These are phyloP conservation scores for Phytopythium delawarense DNA, from an alignment of 352 stramenopile species.

Conservation along the genomic window DNA sequence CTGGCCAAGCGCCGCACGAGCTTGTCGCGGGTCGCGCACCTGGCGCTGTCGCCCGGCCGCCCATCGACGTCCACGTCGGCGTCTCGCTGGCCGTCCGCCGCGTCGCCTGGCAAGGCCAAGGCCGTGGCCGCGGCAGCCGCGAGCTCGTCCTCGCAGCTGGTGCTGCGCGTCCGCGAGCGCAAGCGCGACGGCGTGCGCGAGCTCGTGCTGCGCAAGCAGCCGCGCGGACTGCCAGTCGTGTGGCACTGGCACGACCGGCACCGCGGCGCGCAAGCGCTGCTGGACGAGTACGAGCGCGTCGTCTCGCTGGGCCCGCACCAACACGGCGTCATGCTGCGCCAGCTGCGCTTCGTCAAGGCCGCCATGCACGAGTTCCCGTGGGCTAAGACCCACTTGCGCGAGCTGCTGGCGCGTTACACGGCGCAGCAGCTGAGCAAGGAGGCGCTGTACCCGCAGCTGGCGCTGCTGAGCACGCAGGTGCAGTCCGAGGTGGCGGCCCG, in stretches of 20 bases:
- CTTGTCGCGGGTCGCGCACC: conserved; percentile 11
- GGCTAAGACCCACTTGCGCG: conserved; percentile 66
- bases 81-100: conserved; percentile 8
- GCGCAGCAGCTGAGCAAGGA: conserved; percentile 73
- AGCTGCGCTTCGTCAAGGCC: conserved; percentile 78
- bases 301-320: conserved; percentile 67
- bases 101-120: conserved; percentile 5
- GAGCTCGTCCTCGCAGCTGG: conserved; percentile 34
- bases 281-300: conserved; percentile 12
- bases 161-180: conserved; percentile 50
- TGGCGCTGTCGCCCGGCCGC: not conserved
- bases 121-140: not conserved
- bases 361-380: conserved; percentile 84
- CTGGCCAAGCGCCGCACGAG: conserved; percentile 9
- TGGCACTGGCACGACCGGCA: conserved; percentile 68
- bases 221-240: conserved; percentile 35
- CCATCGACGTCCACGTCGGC: conserved; percentile 4
- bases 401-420: conserved; percentile 64
- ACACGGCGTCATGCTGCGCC: conserved; percentile 74
- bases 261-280: conserved; percentile 33
- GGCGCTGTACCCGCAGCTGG: conserved; percentile 73
- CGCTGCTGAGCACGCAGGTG: conserved; percentile 61
- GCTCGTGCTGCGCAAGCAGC: conserved; percentile 56
- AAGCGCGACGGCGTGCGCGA: conserved; percentile 44
- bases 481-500: conserved; percentile 46